Percentiles rank a stretch among this genome's conserved stretches.
phyloP scores from a whole-genome alignment of 163 green algal genomes.

The Coccomyxa subellipsoidea region DNA sequence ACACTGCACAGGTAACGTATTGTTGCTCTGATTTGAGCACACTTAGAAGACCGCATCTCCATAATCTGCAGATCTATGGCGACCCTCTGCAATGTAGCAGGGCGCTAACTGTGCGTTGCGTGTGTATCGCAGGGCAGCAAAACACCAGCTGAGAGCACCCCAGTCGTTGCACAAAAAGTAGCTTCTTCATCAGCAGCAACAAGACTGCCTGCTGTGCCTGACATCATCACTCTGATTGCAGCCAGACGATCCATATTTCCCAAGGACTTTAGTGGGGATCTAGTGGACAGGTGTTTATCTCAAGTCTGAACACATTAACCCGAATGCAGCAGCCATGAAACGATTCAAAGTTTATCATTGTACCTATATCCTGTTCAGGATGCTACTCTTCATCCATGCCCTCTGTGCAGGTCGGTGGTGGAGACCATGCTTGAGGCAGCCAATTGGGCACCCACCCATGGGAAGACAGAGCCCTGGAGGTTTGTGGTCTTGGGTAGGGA shows the following conservation, averaged over 20 bases:
- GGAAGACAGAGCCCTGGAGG: slow-evolving; percentile 60
- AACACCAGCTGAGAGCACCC: not conserved
- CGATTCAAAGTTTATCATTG: too few relatives aligned
- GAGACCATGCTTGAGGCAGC: slow-evolving; percentile 49
- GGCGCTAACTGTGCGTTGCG: not conserved
- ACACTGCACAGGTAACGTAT: not conserved
- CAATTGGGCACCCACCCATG: slow-evolving; percentile 66
- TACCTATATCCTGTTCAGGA: too few relatives aligned
- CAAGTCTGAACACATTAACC: too few relatives aligned
- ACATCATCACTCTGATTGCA: not conserved
- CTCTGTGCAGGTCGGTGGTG: slow-evolving; percentile 17
- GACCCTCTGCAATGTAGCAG: not conserved
- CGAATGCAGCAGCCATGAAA: too few relatives aligned
- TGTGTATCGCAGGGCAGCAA: not conserved
- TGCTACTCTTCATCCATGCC: too few relatives aligned
- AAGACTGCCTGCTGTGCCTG: not conserved
- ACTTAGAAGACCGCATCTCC: not conserved
- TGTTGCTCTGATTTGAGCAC: not conserved
- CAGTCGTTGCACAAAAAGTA: not conserved
- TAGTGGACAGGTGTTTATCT: slow-evolving; percentile 21
- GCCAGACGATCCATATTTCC: slow-evolving; percentile 40
- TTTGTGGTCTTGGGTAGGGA: slow-evolving; percentile 45
- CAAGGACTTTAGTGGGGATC: slow-evolving; percentile 46
- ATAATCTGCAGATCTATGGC: not conserved
- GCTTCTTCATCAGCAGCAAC: not conserved